A percentile compares a stretch with the other conserved stretches of the same genome.
These are phyloP conservation scores for Metarhizium anisopliae DNA, from an alignment of 2,329 filamentous ascomycete species.

Conservation along the genomic window DNA sequence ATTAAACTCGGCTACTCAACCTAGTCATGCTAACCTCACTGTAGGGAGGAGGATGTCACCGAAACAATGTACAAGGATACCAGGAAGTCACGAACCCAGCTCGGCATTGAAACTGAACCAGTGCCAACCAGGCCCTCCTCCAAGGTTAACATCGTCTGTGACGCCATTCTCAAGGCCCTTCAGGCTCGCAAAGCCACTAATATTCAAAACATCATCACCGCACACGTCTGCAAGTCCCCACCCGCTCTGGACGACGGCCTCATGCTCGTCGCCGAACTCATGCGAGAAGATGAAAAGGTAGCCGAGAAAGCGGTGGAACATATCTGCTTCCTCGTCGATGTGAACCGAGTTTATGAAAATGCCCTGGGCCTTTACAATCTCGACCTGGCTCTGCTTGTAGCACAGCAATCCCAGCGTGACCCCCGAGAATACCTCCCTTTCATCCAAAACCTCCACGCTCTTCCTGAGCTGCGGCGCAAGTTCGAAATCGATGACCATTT, in stretches of 20 bases:
- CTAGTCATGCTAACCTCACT: not conserved
- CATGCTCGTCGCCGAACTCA: slow-evolving; percentile 65
- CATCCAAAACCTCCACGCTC: slow-evolving; percentile 73
- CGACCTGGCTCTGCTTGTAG: slow-evolving; percentile 79
- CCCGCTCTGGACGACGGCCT: slow-evolving; percentile 84
- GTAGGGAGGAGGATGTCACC: slow-evolving; percentile 80
- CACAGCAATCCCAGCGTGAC: slow-evolving; percentile 92
- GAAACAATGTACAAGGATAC: slow-evolving; percentile 92
- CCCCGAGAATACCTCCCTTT: slow-evolving; percentile 94
- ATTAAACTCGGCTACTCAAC: not conserved
- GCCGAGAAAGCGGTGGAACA: slow-evolving; percentile 90
- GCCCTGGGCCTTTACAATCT: slow-evolving; percentile 87
- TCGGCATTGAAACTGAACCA: slow-evolving; percentile 4
- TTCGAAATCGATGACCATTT: slow-evolving; percentile 89
- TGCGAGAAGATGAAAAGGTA: slow-evolving; percentile 57
- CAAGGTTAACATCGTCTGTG: slow-evolving; percentile 85
- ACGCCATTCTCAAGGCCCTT: slow-evolving; percentile 68
- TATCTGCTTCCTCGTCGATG: slow-evolving; percentile 93
- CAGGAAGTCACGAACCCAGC: slow-evolving; percentile 30
- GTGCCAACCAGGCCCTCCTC: slow-evolving; percentile 10
- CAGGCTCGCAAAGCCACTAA: slow-evolving; percentile 50
- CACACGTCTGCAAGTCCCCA: slow-evolving; percentile 86
- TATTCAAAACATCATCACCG: slow-evolving; percentile 89
- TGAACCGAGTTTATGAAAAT: slow-evolving; percentile 84
- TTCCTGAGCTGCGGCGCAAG: slow-evolving; percentile 59